Evolutionary conservation across 441 rosid species (phyloP).

Genomic region (Adansonia rubrostipa): DNA sequence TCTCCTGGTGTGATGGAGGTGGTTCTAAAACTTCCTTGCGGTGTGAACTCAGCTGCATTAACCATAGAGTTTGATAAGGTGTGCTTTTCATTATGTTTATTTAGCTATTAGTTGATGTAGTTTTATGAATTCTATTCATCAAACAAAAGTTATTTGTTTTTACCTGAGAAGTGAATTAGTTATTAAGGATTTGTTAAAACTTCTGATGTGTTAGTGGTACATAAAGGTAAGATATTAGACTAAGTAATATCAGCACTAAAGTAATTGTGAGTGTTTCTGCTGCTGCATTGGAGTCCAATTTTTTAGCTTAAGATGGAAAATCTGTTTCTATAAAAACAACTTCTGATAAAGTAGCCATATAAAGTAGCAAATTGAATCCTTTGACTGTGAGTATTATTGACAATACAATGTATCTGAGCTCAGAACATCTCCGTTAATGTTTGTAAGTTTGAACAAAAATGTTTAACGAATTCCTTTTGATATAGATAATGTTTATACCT

Average conservation of each 20-base stretch:
- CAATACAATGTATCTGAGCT: neutral
- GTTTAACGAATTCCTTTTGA: neutral
- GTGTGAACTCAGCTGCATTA: constrained; percentile 70
- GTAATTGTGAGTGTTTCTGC: neutral
- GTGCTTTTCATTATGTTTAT: constrained; percentile 19
- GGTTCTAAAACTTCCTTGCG: constrained; percentile 79
- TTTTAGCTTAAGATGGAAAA: constrained; percentile 11
- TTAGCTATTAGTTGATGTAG: constrained; percentile 7
- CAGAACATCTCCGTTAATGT: neutral
- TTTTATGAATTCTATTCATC: neutral
- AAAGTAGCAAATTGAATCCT: neutral
- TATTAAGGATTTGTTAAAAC: neutral
- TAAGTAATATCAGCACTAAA: neutral
- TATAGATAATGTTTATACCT: neutral
- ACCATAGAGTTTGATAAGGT: constrained; percentile 95
- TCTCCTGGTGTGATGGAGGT: constrained; percentile 95
- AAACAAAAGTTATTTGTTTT: constrained; percentile 5
- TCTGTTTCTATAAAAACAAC: neutral
- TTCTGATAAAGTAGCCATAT: neutral
- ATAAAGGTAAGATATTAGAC: neutral
- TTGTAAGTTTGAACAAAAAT: neutral
- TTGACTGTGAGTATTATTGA: neutral
- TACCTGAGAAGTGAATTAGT: neutral
- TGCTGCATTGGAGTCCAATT: neutral
- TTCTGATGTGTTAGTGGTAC: neutral